Conservation (phyloP, 148 eudicot genomes). For the Rhododendron simsii region DNA sequence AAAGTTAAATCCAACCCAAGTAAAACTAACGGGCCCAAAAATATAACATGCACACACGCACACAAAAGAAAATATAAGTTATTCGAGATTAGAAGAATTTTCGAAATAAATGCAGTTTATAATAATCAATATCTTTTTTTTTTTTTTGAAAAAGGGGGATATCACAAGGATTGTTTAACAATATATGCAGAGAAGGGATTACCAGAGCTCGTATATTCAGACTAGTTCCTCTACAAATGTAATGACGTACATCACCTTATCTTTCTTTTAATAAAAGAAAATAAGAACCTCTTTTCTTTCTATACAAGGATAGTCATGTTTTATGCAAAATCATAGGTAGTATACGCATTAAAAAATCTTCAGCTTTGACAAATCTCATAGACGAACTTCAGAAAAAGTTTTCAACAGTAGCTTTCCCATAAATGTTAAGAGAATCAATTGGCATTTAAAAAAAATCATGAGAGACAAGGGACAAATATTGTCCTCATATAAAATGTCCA, state of each 20-base stretch:
- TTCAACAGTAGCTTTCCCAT: background rate
- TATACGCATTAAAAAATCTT: background rate
- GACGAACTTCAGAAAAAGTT: background rate
- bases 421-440: background rate
- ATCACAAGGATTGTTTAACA: background rate
- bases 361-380: background rate
- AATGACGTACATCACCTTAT: background rate
- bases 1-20: too few relatives aligned
- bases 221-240: background rate
- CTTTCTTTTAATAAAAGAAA: background rate
- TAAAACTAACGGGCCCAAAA: too few relatives aligned
- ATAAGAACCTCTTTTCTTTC: background rate
- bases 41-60: too few relatives aligned
- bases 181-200: background rate
- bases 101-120: too few relatives aligned
- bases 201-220: background rate
- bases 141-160: too few relatives aligned
- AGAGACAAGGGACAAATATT: background rate
- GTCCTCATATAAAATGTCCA: background rate
- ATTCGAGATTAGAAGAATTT: too few relatives aligned
- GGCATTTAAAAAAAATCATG: background rate
- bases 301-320: background rate
- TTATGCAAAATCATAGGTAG: background rate
- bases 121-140: too few relatives aligned
- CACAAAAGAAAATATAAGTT: too few relatives aligned